These are phyloP conservation scores for Rhizopus stolonifer DNA, from an alignment of 371 early-diverging fungal species.

Conservation along the genomic window DNA sequence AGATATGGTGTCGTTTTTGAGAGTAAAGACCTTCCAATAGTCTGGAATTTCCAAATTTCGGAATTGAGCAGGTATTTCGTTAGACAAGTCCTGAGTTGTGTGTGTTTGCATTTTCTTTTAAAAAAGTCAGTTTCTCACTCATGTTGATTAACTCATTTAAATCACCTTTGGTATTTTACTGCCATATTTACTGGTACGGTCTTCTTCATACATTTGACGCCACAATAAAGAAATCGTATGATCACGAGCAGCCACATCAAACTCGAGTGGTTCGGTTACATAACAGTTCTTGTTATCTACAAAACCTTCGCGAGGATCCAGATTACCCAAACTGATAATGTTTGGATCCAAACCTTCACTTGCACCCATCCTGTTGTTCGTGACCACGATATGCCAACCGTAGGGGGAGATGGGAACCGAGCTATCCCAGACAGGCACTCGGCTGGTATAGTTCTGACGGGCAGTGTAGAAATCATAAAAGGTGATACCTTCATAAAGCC, in stretches of 20 bases:
- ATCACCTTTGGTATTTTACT: slow-evolving; percentile 34
- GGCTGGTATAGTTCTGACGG: slow-evolving; percentile 38
- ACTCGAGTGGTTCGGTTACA: slow-evolving; percentile 32
- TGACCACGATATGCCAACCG: slow-evolving; percentile 35
- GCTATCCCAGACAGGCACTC: slow-evolving; percentile 41
- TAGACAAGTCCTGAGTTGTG: slow-evolving; percentile 20
- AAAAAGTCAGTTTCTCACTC: neutral
- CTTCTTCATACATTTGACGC: slow-evolving; percentile 31
- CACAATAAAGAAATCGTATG: slow-evolving; percentile 30
- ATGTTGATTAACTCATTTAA: neutral
- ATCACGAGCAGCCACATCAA: slow-evolving; percentile 5
- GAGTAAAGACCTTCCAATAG: slow-evolving; percentile 40
- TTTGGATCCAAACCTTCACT: slow-evolving; percentile 34
- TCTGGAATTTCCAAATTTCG: slow-evolving; percentile 33
- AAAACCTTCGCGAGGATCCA: slow-evolving; percentile 25
- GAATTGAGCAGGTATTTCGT: slow-evolving; percentile 32
- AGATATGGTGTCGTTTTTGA: slow-evolving; percentile 32
- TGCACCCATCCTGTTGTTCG: slow-evolving; percentile 38
- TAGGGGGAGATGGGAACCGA: slow-evolving; percentile 38
- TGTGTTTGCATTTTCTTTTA: slow-evolving; percentile 17
- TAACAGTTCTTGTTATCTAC: slow-evolving; percentile 40
- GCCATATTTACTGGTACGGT: slow-evolving; percentile 20
- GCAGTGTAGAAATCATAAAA: slow-evolving; percentile 48
- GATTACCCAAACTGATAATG: slow-evolving; percentile 43
- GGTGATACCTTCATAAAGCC: slow-evolving; percentile 46